Percentiles rank a stretch among this genome's conserved stretches.
phyloP scores from a whole-genome alignment of 2,329 filamentous ascomycete species.

The Botrytis cinerea region DNA sequence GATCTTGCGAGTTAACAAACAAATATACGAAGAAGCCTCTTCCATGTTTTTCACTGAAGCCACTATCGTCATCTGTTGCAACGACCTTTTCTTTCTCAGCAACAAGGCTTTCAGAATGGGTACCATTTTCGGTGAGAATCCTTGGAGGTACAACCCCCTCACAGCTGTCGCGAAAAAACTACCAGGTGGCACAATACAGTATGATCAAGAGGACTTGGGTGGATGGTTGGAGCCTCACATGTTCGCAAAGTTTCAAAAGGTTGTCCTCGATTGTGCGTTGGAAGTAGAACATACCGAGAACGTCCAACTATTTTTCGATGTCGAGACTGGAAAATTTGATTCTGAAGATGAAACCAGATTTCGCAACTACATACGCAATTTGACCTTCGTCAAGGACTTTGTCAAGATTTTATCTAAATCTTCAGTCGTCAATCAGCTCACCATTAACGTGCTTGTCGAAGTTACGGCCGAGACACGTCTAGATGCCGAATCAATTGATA shows the following conservation, averaged over 20 bases:
- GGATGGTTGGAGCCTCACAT: constrained; percentile 32
- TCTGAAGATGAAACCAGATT: constrained; percentile 19
- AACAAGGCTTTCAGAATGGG: constrained; percentile 17
- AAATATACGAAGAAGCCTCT: constrained; percentile 30
- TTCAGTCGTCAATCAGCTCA: constrained; percentile 22
- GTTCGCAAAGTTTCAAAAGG: constrained; percentile 30
- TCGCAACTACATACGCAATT: constrained; percentile 11
- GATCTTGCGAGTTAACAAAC: constrained; percentile 27
- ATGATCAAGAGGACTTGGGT: constrained; percentile 5
- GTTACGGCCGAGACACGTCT: constrained; percentile 24
- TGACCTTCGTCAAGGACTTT: constrained; percentile 29
- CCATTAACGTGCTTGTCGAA: constrained; percentile 28
- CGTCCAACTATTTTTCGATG: constrained; percentile 26
- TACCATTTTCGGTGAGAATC: constrained; percentile 3
- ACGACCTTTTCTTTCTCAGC: constrained; percentile 29
- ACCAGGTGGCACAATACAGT: constrained; percentile 15
- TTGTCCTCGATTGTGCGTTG: constrained; percentile 27
- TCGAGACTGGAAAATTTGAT: constrained; percentile 23
- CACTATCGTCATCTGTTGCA: constrained; percentile 24
- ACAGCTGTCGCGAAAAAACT: constrained; percentile 10
- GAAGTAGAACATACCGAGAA: neutral
- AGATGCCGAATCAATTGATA: constrained; percentile 18
- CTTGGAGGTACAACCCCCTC: constrained; percentile 30
- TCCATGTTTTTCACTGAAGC: constrained; percentile 27
- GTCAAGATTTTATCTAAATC: constrained; percentile 28